A percentile compares a stretch with the other conserved stretches of the same genome.
These are phyloP conservation scores for Solanum okadae DNA, from an alignment of 257 asterid species.

Conservation along the genomic window DNA sequence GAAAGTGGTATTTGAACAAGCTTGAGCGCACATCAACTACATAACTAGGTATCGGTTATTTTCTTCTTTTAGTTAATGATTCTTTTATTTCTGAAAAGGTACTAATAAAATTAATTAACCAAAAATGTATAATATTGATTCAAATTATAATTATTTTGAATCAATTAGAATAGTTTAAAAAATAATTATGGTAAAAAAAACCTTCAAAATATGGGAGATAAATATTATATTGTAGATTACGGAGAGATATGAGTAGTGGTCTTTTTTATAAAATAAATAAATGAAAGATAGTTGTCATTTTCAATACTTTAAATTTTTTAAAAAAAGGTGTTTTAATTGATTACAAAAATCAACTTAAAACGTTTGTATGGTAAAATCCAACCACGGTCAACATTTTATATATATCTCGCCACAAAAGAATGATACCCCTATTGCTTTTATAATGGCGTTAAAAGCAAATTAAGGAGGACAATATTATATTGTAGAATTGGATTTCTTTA, in stretches of 20 bases:
- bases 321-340: not conserved
- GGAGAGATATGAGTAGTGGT: no score
- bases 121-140: not conserved
- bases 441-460: not conserved
- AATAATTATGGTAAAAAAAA: no score
- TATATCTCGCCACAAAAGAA: not conserved
- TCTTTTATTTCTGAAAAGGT: not conserved
- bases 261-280: no score
- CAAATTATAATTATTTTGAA: not conserved
- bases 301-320: no score
- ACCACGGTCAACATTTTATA: not conserved
- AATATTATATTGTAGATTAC: not conserved
- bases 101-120: not conserved
- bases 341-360: not conserved
- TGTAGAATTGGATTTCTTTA: not conserved
- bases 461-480: not conserved
- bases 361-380: not conserved
- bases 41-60: not conserved
- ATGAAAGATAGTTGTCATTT: not conserved
- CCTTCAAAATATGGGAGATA: not conserved
- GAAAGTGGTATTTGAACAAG: not conserved
- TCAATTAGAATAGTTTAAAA: not conserved
- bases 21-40: not conserved
- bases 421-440: not conserved
- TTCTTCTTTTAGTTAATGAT: not conserved